Evolutionary conservation across 73 alveolate species (phyloP), one percentile per base, ranked within the genome.

Genomic region (Symbiodinium pilosum): DNA sequence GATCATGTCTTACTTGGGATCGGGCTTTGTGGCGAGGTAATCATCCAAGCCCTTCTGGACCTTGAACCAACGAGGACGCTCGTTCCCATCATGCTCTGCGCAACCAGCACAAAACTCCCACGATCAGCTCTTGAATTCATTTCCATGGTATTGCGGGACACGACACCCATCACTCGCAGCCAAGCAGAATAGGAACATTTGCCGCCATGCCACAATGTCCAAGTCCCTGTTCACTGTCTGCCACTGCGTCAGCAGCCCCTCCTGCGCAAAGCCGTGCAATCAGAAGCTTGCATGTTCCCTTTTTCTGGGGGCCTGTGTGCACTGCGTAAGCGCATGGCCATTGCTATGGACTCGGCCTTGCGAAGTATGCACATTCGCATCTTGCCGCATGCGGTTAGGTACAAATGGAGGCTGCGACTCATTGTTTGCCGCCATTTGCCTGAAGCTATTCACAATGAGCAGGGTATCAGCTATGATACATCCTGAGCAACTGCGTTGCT

Each of bases 231-330:
- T 93, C 68, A 84, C 99, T 21, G 52, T 99, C 99, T 99, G 99
- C 99, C 99, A 99, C 99, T 99, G 99, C 99, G 99, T 99, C 99
- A 99, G 99, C 87, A 99, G 99, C 11, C 99, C 99, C 97, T 99
- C 99, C 99, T 99, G 99, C 26, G 98, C 39, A n/a, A 18, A 24
- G 42, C 21, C 43, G 42, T 3, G 24, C 69, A 20, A 52, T n/a
- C n/a, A n/a, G n/a, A n/a, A n/a, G n/a, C n/a, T n/a, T n/a, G n/a
- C n/a, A 28, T 52, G 24, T 5, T 5, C n/a, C 32, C 39, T 59
- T 59, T 28, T 32, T 47, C 77, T 24, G 39, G 77, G 77, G 38
- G 4, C 98, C 92, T 92, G 98, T 24, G 98, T 75, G 92, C 98
- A 92, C 28, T 43, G 85, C 41, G 98, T 92, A 59, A 92, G 84